Percentiles rank a stretch among this genome's conserved stretches.
Evolutionary conservation across 73 alveolate species (phyloP).

Genomic region (Blepharisma stoltei): DNA sequence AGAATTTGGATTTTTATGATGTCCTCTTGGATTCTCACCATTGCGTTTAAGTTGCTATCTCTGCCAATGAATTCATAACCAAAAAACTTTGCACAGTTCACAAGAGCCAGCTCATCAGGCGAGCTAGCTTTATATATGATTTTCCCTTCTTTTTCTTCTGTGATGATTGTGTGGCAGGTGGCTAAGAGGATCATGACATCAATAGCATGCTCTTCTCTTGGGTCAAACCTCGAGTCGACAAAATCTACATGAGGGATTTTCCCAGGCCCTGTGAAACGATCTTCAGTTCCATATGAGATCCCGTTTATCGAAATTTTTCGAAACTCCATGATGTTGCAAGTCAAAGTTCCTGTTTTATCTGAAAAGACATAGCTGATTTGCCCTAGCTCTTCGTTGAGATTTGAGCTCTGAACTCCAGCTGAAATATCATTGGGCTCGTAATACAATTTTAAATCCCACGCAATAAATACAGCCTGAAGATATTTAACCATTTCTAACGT

Average conservation of each 20-base stretch:
- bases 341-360: slow-evolving; percentile 91
- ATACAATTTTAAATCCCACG: slow-evolving; percentile 58
- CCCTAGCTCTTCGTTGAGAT: slow-evolving; percentile 84
- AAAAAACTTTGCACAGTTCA: slow-evolving; percentile 58
- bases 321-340: slow-evolving; percentile 81
- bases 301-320: slow-evolving; percentile 28
- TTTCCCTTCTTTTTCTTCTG: slow-evolving; percentile 51
- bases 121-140: slow-evolving; percentile 74
- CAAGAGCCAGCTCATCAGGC: slow-evolving; percentile 91
- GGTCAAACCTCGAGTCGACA: slow-evolving; percentile 4
- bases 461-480: slow-evolving; percentile 76
- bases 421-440: slow-evolving; percentile 47
- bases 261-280: slow-evolving; percentile 3
- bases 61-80: slow-evolving; percentile 50
- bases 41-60: slow-evolving; percentile 8
- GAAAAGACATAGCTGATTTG: slow-evolving; percentile 74
- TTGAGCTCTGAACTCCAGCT: slow-evolving; percentile 67
- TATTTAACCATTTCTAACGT: slow-evolving; percentile 87
- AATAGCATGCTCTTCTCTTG: neutral
- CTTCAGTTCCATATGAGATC: slow-evolving; percentile 1
- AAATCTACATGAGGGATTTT: slow-evolving; percentile 18
- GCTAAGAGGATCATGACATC: slow-evolving; percentile 48
- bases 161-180: slow-evolving; percentile 67
- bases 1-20: slow-evolving; percentile 53
- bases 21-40: slow-evolving; percentile 53